Evolutionary conservation across 2,329 filamentous ascomycete genomes (phyloP).

Genomic region (Coniochaeta sp.): DNA sequence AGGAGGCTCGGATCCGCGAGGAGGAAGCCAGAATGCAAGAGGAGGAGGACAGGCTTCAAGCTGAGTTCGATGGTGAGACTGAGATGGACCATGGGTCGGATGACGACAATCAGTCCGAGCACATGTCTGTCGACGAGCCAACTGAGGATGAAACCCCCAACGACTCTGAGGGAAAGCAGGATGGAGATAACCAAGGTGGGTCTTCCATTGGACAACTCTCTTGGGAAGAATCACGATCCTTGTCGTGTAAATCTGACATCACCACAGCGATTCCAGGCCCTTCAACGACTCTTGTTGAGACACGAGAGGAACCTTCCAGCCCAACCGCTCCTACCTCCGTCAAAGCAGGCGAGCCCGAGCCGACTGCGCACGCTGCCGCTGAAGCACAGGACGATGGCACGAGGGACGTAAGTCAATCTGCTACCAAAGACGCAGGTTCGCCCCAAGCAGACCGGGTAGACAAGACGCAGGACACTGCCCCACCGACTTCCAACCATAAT

Average conservation of each 20-base stretch:
- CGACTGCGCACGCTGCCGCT: not conserved
- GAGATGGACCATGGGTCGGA: conserved; percentile 10
- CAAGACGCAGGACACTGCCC: not conserved
- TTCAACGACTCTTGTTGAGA: not conserved
- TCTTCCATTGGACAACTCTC: not conserved
- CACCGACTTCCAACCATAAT: not conserved
- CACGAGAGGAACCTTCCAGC: not conserved
- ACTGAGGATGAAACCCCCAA: not conserved
- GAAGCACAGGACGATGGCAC: not conserved
- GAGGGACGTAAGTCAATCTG: not conserved
- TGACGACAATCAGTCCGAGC: not conserved
- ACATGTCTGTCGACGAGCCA: not conserved
- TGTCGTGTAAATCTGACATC: not conserved
- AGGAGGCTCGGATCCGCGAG: not conserved
- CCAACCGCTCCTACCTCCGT: not conserved
- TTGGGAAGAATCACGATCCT: not conserved
- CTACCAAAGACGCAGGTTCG: not conserved
- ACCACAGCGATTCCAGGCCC: not conserved
- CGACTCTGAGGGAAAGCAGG: not conserved
- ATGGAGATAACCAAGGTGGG: not conserved
- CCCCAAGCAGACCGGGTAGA: not conserved
- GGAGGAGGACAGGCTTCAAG: conserved; percentile 39
- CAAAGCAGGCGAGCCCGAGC: not conserved
- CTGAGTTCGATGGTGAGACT: conserved; percentile 33
- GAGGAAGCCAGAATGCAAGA: conserved; percentile 13